Evolutionary conservation across 2,329 filamentous ascomycete species (phyloP).

Genomic region (Westerdykella aurantiaca): DNA sequence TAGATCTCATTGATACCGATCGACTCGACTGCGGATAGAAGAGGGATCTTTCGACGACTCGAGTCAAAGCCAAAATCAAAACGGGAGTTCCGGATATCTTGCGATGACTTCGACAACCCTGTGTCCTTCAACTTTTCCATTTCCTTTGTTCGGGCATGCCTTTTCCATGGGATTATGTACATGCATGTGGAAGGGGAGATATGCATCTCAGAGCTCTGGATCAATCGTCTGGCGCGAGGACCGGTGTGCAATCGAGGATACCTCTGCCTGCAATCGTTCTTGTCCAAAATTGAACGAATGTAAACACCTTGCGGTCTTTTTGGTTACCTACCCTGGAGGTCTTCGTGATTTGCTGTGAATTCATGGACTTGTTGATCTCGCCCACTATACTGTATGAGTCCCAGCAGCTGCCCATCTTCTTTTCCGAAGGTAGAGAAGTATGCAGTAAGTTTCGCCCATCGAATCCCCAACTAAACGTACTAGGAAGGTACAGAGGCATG

Average conservation of each 20-base stretch:
- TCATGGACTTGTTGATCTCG: too few relatives aligned
- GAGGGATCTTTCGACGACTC: conserved; percentile 38
- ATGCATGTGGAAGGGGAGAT: conserved; percentile 42
- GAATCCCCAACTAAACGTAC: too few relatives aligned
- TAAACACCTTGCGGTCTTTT: conserved; percentile 9
- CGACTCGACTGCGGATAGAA: conserved; percentile 42
- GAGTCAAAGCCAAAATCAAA: conserved; percentile 38
- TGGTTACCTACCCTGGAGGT: too few relatives aligned
- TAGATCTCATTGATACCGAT: conserved; percentile 39
- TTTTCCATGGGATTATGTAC: conserved; percentile 36
- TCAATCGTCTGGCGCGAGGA: conserved; percentile 35
- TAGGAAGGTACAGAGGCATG: too few relatives aligned
- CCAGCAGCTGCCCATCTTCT: too few relatives aligned
- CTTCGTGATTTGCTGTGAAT: too few relatives aligned
- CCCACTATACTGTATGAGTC: too few relatives aligned
- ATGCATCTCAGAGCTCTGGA: conserved; percentile 38
- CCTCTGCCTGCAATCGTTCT: conserved; percentile 41
- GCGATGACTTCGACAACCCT: conserved; percentile 37
- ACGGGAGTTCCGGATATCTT: conserved; percentile 43
- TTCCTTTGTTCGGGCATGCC: conserved; percentile 36
- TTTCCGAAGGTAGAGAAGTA: too few relatives aligned
- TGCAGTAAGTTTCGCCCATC: too few relatives aligned
- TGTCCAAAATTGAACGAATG: conserved; percentile 36
- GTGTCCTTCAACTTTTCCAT: conserved; percentile 30
- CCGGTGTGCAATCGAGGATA: conserved; percentile 44